Evolutionary conservation across 2,329 filamentous ascomycete genomes (phyloP), one percentile per base, ranked within the genome.

Genomic region (Talaromyces atroroseus): DNA sequence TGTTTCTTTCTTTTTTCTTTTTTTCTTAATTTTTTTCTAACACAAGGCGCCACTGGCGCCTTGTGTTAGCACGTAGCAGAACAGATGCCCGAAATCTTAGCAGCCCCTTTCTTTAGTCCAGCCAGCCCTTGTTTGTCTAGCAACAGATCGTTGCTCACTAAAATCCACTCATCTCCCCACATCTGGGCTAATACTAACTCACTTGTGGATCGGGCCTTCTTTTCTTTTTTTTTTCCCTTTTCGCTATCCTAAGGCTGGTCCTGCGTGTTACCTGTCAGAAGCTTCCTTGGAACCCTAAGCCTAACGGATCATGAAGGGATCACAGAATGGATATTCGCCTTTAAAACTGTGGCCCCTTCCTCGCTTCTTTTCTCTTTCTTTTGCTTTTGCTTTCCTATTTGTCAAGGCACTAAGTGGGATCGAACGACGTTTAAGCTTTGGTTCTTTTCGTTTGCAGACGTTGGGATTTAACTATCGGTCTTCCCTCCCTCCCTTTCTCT

Each of bases 261-360:
- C 26, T 32, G 40, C 36, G 46, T 57, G 55, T 57, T 57, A 57
- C 55, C 55, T 57, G 55, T 57, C 55, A 57, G 47, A 3, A 14
- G 14, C 32, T 16, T 16, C 2, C 32, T 36, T 36, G 32, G 32
- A 44, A 23, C 40, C 40, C 40, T 44, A 44, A 18, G 40, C 5
- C 46, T 36, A n/a, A 36, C 29, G 29, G 7, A 47, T 47, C 34
- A 47, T 38, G 45, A 44, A 54, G 48, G 32, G 52, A 54, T 54
- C 52, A 40, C 29, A 54, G 52, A 54, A 54, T 54, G 52, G 24
- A 18, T 18, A 40, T 23, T 20, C 44, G 32, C 20, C n/a, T 49
- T 54, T 54, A 49, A 54, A 54, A 42, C 24, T 32, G 32, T n/a
- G 45, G 32, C 52, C 29, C 21, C 36, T 42, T 49, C 45, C 34